These are phyloP conservation scores for Lentinula guzmanii DNA, from an alignment of 768 basidiomycete genomes.

Conservation along the genomic window DNA sequence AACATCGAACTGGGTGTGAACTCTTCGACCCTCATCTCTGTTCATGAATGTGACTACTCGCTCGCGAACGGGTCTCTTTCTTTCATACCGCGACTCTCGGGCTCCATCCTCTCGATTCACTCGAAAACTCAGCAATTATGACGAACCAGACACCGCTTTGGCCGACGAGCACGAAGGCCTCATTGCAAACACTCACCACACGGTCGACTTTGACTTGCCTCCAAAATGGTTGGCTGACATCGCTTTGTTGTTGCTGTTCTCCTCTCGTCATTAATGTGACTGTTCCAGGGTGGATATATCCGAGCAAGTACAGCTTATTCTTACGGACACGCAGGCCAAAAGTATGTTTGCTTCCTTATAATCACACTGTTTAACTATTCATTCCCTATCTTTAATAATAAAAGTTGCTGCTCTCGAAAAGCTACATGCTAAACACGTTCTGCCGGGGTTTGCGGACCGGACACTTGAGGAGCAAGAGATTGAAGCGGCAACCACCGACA, in stretches of 20 bases:
- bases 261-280: slow-evolving; percentile 13
- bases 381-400: slow-evolving; percentile 10
- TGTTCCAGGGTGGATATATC: slow-evolving; percentile 80
- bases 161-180: slow-evolving; percentile 67
- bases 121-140: slow-evolving; percentile 30
- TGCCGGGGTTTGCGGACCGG: slow-evolving; percentile 96
- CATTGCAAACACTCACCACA: slow-evolving; percentile 37
- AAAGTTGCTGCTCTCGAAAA: slow-evolving; percentile 87
- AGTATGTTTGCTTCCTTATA: slow-evolving; percentile 38
- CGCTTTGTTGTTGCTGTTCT: slow-evolving; percentile 13
- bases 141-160: slow-evolving; percentile 36
- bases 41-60: slow-evolving; percentile 49
- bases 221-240: slow-evolving; percentile 69
- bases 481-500: slow-evolving; percentile 74
- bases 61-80: slow-evolving; percentile 87
- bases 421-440: slow-evolving; percentile 91
- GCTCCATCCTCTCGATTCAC: slow-evolving; percentile 37
- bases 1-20: background rate
- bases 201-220: slow-evolving; percentile 63
- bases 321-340: slow-evolving; percentile 65
- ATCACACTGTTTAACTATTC: background rate
- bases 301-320: slow-evolving; percentile 81
- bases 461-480: slow-evolving; percentile 93
- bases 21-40: background rate
- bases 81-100: slow-evolving; percentile 84